phyloP scores from a whole-genome alignment of 306 rosid genomes.

The Mucuna pruriens region DNA sequence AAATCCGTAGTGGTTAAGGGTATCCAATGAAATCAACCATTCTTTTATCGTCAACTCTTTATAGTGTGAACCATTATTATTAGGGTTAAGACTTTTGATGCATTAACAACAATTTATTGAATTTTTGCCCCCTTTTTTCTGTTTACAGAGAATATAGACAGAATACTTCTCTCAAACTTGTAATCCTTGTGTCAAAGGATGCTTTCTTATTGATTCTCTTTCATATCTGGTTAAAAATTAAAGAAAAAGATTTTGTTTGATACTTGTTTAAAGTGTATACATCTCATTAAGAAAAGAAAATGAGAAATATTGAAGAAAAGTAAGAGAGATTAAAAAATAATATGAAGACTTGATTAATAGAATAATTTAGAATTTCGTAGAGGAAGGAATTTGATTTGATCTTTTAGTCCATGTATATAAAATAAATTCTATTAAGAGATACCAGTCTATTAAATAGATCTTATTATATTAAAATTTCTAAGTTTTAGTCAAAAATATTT shows the following conservation, averaged over 20 bases:
- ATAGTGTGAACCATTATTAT: constrained; percentile 11
- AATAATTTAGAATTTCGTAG: too few relatives aligned
- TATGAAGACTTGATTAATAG: too few relatives aligned
- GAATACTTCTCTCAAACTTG: not conserved
- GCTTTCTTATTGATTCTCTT: constrained; percentile 1
- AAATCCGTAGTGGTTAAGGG: constrained; percentile 27
- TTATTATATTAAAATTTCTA: too few relatives aligned
- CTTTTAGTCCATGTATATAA: too few relatives aligned
- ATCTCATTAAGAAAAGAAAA: not conserved
- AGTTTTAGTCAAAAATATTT: too few relatives aligned
- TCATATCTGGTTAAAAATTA: not conserved
- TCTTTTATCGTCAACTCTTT: not conserved
- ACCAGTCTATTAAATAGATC: too few relatives aligned
- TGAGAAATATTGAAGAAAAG: not conserved
- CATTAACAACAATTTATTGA: not conserved
- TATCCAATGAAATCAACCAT: constrained; percentile 24
- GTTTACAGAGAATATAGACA: not conserved
- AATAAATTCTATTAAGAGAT: too few relatives aligned
- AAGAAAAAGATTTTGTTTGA: not conserved
- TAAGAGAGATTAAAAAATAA: not conserved
- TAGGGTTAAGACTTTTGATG: constrained; percentile 12
- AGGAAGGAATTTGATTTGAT: too few relatives aligned
- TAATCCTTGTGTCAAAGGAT: not conserved
- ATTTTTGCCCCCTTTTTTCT: not conserved
- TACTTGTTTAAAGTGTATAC: not conserved